Percentiles rank a stretch among this genome's conserved stretches.
phyloP scores from a whole-genome alignment of 306 rosid species.

The Castanea mollissima region DNA sequence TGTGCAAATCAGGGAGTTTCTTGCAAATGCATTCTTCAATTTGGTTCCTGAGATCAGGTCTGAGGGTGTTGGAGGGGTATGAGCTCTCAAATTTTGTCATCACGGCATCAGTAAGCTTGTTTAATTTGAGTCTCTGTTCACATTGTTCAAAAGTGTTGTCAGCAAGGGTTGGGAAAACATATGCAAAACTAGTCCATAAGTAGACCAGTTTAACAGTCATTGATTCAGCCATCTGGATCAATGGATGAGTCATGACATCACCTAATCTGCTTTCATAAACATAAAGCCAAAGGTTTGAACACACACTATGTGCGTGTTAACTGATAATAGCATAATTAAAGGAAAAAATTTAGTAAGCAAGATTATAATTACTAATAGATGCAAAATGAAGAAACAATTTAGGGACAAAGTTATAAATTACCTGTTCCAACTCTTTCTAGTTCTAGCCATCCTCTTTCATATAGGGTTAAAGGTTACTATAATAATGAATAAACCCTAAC shows the following conservation, averaged over 20 bases:
- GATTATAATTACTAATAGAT: not conserved
- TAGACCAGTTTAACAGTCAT: not conserved
- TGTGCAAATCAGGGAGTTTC: conserved; percentile 1
- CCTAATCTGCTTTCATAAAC: not conserved
- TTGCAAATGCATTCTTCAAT: not conserved
- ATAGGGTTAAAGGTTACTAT: not conserved
- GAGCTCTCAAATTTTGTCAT: not conserved
- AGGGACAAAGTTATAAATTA: not conserved
- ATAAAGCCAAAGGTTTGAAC: not conserved
- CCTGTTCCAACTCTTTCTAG: not conserved
- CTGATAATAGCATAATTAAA: too few relatives aligned
- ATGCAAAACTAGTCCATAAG: not conserved
- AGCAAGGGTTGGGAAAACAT: not conserved
- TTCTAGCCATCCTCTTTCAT: not conserved
- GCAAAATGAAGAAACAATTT: not conserved
- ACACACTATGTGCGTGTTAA: too few relatives aligned
- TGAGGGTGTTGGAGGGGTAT: not conserved
- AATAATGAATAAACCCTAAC: not conserved
- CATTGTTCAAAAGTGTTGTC: not conserved
- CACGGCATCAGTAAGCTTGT: conserved; percentile 11
- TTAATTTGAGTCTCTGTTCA: conserved; percentile 7
- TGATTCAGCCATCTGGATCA: not conserved
- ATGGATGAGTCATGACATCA: not conserved
- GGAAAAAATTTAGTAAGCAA: not conserved
- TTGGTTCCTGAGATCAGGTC: not conserved